Evolutionary conservation across 257 asterid species (phyloP).

Genomic region (Salvia rosmarinus): DNA sequence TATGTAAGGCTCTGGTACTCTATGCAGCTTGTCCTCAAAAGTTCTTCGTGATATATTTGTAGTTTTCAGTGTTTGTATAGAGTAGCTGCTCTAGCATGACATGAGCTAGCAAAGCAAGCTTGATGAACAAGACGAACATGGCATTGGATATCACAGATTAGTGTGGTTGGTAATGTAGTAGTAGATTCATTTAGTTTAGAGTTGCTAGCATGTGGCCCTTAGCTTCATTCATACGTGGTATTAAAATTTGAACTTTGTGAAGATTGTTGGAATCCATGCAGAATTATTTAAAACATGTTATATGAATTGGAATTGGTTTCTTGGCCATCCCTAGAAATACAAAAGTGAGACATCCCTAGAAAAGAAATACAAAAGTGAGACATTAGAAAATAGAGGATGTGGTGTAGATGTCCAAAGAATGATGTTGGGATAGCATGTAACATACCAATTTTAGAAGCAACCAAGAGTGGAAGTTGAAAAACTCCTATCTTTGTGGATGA

Average conservation of each 20-base stretch:
- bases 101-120: no score
- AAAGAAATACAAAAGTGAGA: not conserved
- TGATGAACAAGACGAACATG: not conserved
- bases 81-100: not conserved
- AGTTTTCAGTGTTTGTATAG: not conserved
- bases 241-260: no score
- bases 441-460: not conserved
- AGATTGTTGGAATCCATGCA: not conserved
- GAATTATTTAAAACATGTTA: not conserved
- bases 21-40: not conserved
- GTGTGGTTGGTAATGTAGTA: not conserved
- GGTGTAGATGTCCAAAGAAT: not conserved
- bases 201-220: not conserved
- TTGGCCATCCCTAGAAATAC: no score
- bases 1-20: not conserved
- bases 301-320: no score
- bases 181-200: no score
- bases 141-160: not conserved
- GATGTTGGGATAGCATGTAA: not conserved
- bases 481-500: constrained; percentile 30
- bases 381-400: not conserved
- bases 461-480: not conserved
- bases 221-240: not conserved
- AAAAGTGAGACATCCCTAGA: no score
- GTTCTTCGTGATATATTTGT: not conserved